Conservation (phyloP, 805 yeast genomes). For the Spathaspora sp. region DNA sequence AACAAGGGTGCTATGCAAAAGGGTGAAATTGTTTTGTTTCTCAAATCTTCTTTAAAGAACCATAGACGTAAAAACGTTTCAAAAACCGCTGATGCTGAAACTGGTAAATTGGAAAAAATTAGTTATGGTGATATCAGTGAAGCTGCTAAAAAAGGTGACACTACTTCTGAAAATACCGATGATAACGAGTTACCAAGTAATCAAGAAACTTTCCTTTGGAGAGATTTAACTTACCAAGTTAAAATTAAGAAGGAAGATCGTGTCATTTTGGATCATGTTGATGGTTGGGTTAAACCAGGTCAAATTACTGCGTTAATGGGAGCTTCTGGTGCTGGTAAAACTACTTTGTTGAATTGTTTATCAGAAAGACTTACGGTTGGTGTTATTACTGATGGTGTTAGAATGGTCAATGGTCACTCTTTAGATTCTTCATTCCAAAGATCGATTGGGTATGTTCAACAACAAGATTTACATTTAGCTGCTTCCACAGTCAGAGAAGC, state of each 20-base stretch:
- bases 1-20: conserved; percentile 44
- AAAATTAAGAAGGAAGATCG: conserved; percentile 35
- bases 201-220: conserved; percentile 35
- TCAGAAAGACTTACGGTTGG: conserved; percentile 72
- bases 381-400: conserved; percentile 61
- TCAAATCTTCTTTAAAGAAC: conserved; percentile 26
- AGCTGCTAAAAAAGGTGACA: conserved; percentile 11
- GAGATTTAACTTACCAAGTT: conserved; percentile 33
- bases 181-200: conserved; percentile 8
- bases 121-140: conserved; percentile 25
- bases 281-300: conserved; percentile 78
- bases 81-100: conserved; percentile 19
- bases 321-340: conserved; percentile 85
- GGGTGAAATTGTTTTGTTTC: conserved; percentile 35
- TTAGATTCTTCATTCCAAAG: conserved; percentile 67
- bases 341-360: conserved; percentile 69
- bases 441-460: conserved; percentile 78
- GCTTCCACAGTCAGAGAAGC: conserved; percentile 75
- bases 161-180: conserved; percentile 6
- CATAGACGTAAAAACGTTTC: conserved; percentile 17
- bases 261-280: conserved; percentile 31
- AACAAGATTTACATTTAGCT: conserved; percentile 71
- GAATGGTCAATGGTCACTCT: conserved; percentile 63
- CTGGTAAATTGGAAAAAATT: conserved; percentile 22
- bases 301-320: conserved; percentile 82